These are phyloP conservation scores for Obba rivulosa DNA, from an alignment of 768 basidiomycete genomes.

Conservation along the genomic window DNA sequence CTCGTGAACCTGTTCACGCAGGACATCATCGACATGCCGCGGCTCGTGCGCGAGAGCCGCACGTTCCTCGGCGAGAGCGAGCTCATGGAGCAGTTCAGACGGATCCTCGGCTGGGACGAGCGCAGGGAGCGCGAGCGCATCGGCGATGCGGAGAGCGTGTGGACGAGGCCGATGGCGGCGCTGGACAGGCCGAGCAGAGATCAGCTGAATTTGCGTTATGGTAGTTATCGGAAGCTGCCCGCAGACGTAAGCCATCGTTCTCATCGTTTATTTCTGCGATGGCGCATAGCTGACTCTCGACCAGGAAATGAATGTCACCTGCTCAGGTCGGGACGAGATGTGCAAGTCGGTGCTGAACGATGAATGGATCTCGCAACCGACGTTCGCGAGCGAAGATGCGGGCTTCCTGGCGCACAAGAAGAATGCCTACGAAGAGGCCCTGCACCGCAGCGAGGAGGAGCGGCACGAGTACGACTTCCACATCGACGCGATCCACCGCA, in stretches of 20 bases:
- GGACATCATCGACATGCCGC: constrained; percentile 83
- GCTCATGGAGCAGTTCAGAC: constrained; percentile 75
- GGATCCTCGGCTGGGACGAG: constrained; percentile 86
- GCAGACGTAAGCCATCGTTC: constrained; percentile 49
- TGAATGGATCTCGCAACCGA: constrained; percentile 97
- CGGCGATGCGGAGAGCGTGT: constrained; percentile 22
- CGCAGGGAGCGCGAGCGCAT: constrained; percentile 45
- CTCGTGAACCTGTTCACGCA: constrained; percentile 93
- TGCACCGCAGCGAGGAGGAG: constrained; percentile 96
- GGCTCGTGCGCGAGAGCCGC: constrained; percentile 74
- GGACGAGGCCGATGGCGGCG: constrained; percentile 24
- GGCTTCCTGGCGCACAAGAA: constrained; percentile 89
- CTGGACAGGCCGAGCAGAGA: constrained; percentile 45
- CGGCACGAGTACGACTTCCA: constrained; percentile 99
- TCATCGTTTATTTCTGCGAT: background rate
- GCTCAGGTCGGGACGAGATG: constrained; percentile 96
- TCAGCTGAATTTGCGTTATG: constrained; percentile 69
- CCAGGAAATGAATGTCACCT: constrained; percentile 85
- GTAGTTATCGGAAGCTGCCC: constrained; percentile 88
- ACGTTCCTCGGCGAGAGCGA: constrained; percentile 74
- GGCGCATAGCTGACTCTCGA: background rate
- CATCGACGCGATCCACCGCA: constrained; percentile 90
- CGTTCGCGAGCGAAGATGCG: constrained; percentile 91
- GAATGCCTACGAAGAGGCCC: constrained; percentile 94
- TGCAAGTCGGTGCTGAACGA: constrained; percentile 95